Percentiles rank a stretch among this genome's conserved stretches.
Evolutionary conservation across 805 yeast genomes (phyloP).

Genomic region (Hanseniaspora pseudoguilliermondii): DNA sequence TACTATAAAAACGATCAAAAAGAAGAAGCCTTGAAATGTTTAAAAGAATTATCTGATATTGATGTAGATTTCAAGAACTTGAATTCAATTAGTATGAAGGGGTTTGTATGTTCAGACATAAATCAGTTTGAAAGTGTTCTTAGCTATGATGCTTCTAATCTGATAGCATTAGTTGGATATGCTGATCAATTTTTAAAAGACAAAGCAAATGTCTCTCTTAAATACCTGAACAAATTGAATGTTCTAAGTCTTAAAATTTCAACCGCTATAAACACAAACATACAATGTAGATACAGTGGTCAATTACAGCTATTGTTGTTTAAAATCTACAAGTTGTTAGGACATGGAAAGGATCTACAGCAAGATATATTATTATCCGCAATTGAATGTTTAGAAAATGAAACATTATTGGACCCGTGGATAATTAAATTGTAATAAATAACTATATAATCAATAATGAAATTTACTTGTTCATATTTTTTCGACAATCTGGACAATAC

Average conservation of each 20-base stretch:
- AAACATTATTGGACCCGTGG: constrained; percentile 11
- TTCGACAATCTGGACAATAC: constrained; percentile 80
- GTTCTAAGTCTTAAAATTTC: constrained; percentile 30
- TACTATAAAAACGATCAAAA: constrained; percentile 43
- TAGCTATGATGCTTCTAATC: constrained; percentile 36
- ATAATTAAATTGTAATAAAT: constrained; percentile 5
- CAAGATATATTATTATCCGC: constrained; percentile 1
- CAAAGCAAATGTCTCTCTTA: not conserved
- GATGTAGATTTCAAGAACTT: constrained; percentile 32
- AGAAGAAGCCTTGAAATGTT: constrained; percentile 56
- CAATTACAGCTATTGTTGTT: constrained; percentile 66
- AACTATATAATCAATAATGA: not conserved
- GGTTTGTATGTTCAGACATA: constrained; percentile 33
- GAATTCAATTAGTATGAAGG: constrained; percentile 21
- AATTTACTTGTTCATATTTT: constrained; percentile 17
- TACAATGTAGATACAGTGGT: constrained; percentile 34
- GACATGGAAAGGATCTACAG: constrained; percentile 7
- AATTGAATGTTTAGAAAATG: constrained; percentile 5
- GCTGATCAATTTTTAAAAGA: constrained; percentile 33
- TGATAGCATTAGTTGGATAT: constrained; percentile 43
- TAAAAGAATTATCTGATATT: constrained; percentile 53
- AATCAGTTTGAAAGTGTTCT: constrained; percentile 55
- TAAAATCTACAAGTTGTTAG: constrained; percentile 39
- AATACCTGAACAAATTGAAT: constrained; percentile 9
- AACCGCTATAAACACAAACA: constrained; percentile 25